Base-by-base conservation (phyloP, 2,329 filamentous ascomycete genomes). In the Sporothrix mexicana region DNA sequence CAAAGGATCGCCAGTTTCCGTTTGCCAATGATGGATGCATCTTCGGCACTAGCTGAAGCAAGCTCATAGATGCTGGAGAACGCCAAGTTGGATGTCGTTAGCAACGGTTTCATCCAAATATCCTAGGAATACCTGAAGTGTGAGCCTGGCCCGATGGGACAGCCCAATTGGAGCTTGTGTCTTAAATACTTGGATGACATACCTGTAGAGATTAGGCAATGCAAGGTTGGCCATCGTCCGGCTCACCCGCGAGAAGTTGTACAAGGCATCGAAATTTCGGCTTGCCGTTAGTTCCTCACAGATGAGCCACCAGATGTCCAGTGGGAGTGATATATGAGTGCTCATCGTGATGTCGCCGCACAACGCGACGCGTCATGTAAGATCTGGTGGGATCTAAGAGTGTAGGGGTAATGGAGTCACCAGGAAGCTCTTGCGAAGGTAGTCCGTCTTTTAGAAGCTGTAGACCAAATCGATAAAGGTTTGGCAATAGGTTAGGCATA, bases 201-300 rank as follows among this genome's bases (percentile, higher is more conserved):
- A 91, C 89, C 88, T 86, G 78, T 92, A 93, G 4, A 93, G 82
- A 74, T 87, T 84, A 61, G 87, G 85, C 59, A 93, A 80, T 7
- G 90, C 89, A 71, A 90, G 83, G 25, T 84, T 83, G 1, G 88
- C 89, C 59, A 92, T 81, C 72, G 84, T 82, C 75, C 84, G 88
- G 75, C 85, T 87, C 69, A 88, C 80, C 57, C 85, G 83, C 47
- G 89, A 85, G 77, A 88, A 89, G 72, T 83, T 85, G 80, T 88
- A 91, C 10, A 93, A 84, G 6, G 88, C 87, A 17, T 84, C 80
- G 77, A 91, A 91, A 74, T 91, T 88, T 64, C 82, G 82, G 72
- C 85, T 82, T 15, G 81, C 80, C 5, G 86, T 85, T 45, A 93
- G 83, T 77, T 90, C 87, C 72, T 88, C 84, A 73, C 87, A 90